Evolutionary conservation across 768 basidiomycete genomes (phyloP).

Genomic region (Arthromyces matolae): DNA sequence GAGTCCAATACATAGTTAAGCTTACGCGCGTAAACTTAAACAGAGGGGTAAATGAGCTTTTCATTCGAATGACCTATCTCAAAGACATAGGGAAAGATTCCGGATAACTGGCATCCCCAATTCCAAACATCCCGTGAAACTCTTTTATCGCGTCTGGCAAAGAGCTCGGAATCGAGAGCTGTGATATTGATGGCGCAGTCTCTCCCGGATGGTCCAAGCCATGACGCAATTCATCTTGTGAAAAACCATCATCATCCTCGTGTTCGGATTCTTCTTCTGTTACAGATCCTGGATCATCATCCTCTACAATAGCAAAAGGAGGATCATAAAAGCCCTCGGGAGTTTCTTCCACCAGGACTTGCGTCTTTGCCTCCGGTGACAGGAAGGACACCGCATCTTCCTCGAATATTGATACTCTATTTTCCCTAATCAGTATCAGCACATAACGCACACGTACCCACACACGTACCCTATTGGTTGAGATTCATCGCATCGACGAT

Average conservation of each 20-base stretch:
- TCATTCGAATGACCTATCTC: slow-evolving; percentile 16
- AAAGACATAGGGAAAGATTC: slow-evolving; percentile 38
- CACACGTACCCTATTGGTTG: too few relatives aligned
- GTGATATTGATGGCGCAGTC: neutral
- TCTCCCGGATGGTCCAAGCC: neutral
- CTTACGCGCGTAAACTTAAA: too few relatives aligned
- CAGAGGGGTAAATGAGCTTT: neutral
- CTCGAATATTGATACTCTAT: too few relatives aligned
- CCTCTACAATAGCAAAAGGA: slow-evolving; percentile 10
- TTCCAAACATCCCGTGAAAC: slow-evolving; percentile 43
- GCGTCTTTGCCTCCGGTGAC: neutral
- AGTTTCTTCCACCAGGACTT: slow-evolving; percentile 13
- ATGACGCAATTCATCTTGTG: neutral
- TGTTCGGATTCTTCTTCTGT: slow-evolving; percentile 39
- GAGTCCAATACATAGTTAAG: too few relatives aligned
- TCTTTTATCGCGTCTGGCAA: slow-evolving; percentile 37
- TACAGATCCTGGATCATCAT: slow-evolving; percentile 19
- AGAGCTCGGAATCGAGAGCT: slow-evolving; percentile 20
- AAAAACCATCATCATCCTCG: slow-evolving; percentile 16
- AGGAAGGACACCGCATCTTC: neutral
- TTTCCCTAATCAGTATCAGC: too few relatives aligned
- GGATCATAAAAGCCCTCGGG: slow-evolving; percentile 10
- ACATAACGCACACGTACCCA: too few relatives aligned
- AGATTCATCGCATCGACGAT: neutral
- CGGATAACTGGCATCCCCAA: slow-evolving; percentile 36